A percentile compares a stretch with the other conserved stretches of the same genome.
Evolutionary conservation across 2,329 filamentous ascomycete genomes (phyloP).

Genomic region (Magnaporthiopsis rhizophila): DNA sequence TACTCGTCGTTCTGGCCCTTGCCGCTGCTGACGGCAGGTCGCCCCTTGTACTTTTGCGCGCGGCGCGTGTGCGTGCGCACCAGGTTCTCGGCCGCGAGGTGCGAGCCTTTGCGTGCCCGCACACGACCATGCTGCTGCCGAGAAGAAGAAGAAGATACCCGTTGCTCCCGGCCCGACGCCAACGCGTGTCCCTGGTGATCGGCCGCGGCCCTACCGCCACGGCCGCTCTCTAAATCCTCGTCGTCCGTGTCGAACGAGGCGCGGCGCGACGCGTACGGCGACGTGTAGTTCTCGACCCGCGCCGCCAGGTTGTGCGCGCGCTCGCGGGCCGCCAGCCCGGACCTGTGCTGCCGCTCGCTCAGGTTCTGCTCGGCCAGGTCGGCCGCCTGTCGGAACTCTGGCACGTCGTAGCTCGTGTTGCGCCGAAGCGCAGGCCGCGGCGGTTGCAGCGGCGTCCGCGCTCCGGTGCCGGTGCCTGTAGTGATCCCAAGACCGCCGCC

Average conservation of each 20-base stretch:
- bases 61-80: constrained; percentile 13
- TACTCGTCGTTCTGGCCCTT: constrained; percentile 12
- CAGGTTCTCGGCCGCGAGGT: constrained; percentile 13
- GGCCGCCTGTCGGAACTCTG: constrained; percentile 1
- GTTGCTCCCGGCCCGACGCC: neutral
- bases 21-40: neutral
- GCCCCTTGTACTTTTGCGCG: neutral
- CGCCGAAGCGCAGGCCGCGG: constrained; percentile 3
- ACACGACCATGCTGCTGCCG: neutral
- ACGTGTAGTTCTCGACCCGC: constrained; percentile 7
- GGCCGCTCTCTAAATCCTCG: neutral
- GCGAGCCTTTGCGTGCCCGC: neutral
- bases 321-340: neutral
- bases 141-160: no score
- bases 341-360: constrained; percentile 5
- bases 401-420: constrained; percentile 6
- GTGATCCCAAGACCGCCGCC: neutral
- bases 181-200: neutral
- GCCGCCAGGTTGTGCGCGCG: constrained; percentile 7
- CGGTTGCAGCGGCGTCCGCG: neutral
- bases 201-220: neutral
- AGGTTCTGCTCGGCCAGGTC: constrained; percentile 5
- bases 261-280: constrained; percentile 1
- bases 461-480: neutral
- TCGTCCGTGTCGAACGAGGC: constrained; percentile 5